Evolutionary conservation across 2,329 filamentous ascomycete species (phyloP).

Genomic region (Dactylella cylindrospora): DNA sequence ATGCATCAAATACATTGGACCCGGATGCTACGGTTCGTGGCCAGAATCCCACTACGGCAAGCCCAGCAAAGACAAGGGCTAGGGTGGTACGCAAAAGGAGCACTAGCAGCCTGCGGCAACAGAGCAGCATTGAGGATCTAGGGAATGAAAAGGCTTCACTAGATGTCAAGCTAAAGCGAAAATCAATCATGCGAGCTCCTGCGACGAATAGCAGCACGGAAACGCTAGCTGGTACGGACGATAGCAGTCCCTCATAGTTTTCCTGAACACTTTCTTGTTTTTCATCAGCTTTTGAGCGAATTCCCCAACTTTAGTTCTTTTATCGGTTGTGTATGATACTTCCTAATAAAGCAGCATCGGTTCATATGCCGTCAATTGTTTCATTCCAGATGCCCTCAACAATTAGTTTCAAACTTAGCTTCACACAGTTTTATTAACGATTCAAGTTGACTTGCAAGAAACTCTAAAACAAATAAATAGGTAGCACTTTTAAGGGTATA

Average conservation of each 20-base stretch:
- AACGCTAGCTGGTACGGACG: conserved; percentile 7
- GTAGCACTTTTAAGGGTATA: too few relatives aligned
- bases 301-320: too few relatives aligned
- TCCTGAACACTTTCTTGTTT: not conserved
- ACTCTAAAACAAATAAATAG: too few relatives aligned
- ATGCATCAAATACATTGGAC: conserved; percentile 6
- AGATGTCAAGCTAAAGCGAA: conserved; percentile 38
- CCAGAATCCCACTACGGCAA: not conserved
- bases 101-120: conserved; percentile 19
- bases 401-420: too few relatives aligned
- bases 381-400: too few relatives aligned
- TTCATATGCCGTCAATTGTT: too few relatives aligned
- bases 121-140: conserved; percentile 24
- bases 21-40: conserved; percentile 16
- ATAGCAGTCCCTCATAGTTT: not conserved
- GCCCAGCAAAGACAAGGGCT: conserved; percentile 6
- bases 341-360: too few relatives aligned
- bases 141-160: conserved; percentile 38
- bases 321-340: too few relatives aligned
- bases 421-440: too few relatives aligned
- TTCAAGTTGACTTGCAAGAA: too few relatives aligned
- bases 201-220: conserved; percentile 24
- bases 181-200: conserved; percentile 16
- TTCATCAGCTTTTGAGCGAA: not conserved
- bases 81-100: conserved; percentile 20